These are phyloP conservation scores for Barnettozyma botsteinii DNA, from an alignment of 805 yeast genomes.

Conservation along the genomic window DNA sequence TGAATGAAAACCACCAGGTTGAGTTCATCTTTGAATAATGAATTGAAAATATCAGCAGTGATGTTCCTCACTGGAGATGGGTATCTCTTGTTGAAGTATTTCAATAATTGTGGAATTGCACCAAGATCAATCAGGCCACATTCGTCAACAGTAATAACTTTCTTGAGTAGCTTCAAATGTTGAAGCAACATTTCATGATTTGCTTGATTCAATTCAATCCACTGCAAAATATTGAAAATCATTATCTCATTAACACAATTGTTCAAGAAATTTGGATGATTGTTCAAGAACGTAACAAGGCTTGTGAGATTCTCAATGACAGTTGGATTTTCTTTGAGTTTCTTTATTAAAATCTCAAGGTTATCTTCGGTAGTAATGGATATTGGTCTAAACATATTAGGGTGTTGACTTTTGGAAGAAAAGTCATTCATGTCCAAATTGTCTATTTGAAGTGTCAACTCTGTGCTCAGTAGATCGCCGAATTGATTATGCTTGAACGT, in stretches of 20 bases:
- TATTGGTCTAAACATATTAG: slow-evolving; percentile 16
- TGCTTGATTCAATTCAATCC: slow-evolving; percentile 2
- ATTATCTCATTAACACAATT: background rate
- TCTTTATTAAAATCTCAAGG: background rate
- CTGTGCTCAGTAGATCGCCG: slow-evolving; percentile 9
- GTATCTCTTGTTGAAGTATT: slow-evolving; percentile 3
- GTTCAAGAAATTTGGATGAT: background rate
- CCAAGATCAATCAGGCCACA: slow-evolving; percentile 15
- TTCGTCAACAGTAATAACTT: background rate
- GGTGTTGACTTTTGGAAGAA: background rate
- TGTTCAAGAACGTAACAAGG: background rate
- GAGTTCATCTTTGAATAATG: slow-evolving; percentile 24
- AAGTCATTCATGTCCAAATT: slow-evolving; percentile 7
- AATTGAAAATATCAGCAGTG: slow-evolving; percentile 7
- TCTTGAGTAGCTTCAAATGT: slow-evolving; percentile 3
- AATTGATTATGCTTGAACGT: slow-evolving; percentile 16
- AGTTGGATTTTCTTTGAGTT: slow-evolving; percentile 1
- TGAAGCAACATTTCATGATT: background rate
- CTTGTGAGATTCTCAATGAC: background rate
- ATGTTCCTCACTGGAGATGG: background rate
- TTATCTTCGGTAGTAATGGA: background rate
- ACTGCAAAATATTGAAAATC: slow-evolving; percentile 1
- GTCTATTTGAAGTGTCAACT: slow-evolving; percentile 10
- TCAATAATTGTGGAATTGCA: slow-evolving; percentile 14
- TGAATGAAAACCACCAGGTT: slow-evolving; percentile 38